Evolutionary conservation across 148 eudicot species (phyloP).

Genomic region (Hydrangea macrophylla): DNA sequence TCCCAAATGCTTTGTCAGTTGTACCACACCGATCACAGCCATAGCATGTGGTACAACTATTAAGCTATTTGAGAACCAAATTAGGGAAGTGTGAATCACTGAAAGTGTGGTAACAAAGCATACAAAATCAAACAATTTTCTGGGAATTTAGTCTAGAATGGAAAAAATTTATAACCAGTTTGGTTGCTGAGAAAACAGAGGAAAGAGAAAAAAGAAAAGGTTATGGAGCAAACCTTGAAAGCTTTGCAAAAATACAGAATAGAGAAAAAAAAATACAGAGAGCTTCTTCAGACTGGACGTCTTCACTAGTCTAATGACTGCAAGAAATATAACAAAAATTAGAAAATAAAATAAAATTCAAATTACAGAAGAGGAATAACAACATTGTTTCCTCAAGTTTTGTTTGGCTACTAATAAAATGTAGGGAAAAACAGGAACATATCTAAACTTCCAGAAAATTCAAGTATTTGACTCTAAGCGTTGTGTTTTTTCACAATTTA

Average conservation of each 20-base stretch:
- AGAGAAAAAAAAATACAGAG: constrained; percentile 17
- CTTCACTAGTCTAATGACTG: not conserved
- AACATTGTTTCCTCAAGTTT: not conserved
- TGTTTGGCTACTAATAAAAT: constrained; percentile 8
- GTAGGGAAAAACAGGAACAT: not conserved
- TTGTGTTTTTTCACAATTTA: not conserved
- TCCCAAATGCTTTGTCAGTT: too few relatives aligned
- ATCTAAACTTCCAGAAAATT: not conserved
- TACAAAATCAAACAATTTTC: not conserved
- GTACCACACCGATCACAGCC: too few relatives aligned
- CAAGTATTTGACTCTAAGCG: not conserved
- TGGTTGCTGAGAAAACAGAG: not conserved
- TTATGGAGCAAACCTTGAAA: constrained; percentile 22
- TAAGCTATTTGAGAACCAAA: not conserved
- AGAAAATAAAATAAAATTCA: not conserved
- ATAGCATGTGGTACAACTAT: too few relatives aligned
- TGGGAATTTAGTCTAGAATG: not conserved
- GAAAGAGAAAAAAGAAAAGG: constrained; percentile 1
- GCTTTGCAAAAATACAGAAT: not conserved
- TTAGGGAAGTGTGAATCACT: not conserved
- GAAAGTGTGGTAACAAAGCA: not conserved
- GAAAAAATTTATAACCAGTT: not conserved
- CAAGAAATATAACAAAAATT: not conserved
- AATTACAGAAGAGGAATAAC: not conserved
- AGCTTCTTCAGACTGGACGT: constrained; percentile 7